Evolutionary conservation across 768 basidiomycete species (phyloP).

Genomic region (Russula earlei): DNA sequence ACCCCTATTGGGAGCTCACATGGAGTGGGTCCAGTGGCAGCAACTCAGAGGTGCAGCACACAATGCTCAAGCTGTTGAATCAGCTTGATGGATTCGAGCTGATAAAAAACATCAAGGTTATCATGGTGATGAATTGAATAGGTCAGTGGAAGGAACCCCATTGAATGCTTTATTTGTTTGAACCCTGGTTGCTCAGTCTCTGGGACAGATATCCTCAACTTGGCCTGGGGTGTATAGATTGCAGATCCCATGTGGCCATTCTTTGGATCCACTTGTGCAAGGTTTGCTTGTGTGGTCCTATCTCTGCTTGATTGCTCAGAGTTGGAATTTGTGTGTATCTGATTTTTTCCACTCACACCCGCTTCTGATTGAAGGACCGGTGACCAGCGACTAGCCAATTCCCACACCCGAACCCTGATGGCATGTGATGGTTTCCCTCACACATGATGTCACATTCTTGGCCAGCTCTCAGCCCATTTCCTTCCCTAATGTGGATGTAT

Average conservation of each 20-base stretch:
- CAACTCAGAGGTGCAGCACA: slow-evolving; percentile 58
- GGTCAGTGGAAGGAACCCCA: slow-evolving; percentile 33
- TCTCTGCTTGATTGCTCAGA: not conserved
- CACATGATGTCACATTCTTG: too few species aligned
- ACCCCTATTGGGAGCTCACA: slow-evolving; percentile 93
- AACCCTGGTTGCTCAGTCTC: not conserved
- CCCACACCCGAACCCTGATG: too few species aligned
- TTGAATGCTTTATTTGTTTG: not conserved
- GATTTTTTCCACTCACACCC: slow-evolving; percentile 29
- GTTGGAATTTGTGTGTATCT: not conserved
- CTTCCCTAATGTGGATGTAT: too few species aligned
- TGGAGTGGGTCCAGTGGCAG: slow-evolving; percentile 60
- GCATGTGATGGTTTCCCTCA: too few species aligned
- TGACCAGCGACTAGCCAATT: too few species aligned
- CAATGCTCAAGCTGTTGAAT: slow-evolving; percentile 57
- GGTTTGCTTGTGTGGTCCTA: slow-evolving; percentile 35
- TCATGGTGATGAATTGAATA: slow-evolving; percentile 98
- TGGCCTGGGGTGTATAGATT: slow-evolving; percentile 91
- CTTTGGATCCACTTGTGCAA: slow-evolving; percentile 95
- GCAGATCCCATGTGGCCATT: slow-evolving; percentile 94
- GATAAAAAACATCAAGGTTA: slow-evolving; percentile 78
- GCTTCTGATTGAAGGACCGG: too few species aligned
- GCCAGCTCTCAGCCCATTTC: too few species aligned
- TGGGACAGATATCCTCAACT: slow-evolving; percentile 77
- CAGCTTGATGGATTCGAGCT: slow-evolving; percentile 62